These are phyloP conservation scores for Maudiozyma humilis DNA, from an alignment of 1,139 yeast species.

Conservation along the genomic window DNA sequence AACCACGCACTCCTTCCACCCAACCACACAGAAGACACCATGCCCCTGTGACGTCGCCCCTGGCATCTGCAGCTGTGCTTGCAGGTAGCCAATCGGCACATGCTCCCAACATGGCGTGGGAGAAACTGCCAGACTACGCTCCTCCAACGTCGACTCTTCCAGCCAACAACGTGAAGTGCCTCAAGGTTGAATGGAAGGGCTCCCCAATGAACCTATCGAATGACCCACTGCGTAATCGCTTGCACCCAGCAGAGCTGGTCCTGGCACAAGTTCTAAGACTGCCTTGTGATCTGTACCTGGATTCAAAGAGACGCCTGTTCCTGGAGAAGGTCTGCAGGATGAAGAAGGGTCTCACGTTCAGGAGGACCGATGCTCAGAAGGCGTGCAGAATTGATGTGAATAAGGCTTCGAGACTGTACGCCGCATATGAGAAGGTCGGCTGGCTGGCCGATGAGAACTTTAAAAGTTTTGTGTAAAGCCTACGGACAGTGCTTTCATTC, in stretches of 20 bases:
- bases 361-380: constrained; percentile 96
- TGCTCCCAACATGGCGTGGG: constrained; percentile 45
- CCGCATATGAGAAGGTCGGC: constrained; percentile 91
- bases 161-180: constrained; percentile 53
- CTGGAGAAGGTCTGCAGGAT: constrained; percentile 77
- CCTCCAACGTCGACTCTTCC: constrained; percentile 64
- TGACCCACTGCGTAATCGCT: constrained; percentile 62
- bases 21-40: constrained; percentile 5
- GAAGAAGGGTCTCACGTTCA: constrained; percentile 69
- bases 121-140: constrained; percentile 56
- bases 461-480: constrained; percentile 33
- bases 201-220: constrained; percentile 86
- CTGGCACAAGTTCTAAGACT: constrained; percentile 80
- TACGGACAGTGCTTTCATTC: too few relatives aligned
- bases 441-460: constrained; percentile 83
- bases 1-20: background rate
- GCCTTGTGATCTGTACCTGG: constrained; percentile 81
- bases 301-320: constrained; percentile 84
- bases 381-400: constrained; percentile 96
- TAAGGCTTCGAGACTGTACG: constrained; percentile 86
- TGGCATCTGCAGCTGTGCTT: constrained; percentile 23
- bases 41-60: constrained; percentile 16
- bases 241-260: constrained; percentile 85
- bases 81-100: constrained; percentile 15
- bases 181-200: constrained; percentile 95